Conservation (phyloP, 23 red algal species). For the Gracilariopsis chorda region DNA sequence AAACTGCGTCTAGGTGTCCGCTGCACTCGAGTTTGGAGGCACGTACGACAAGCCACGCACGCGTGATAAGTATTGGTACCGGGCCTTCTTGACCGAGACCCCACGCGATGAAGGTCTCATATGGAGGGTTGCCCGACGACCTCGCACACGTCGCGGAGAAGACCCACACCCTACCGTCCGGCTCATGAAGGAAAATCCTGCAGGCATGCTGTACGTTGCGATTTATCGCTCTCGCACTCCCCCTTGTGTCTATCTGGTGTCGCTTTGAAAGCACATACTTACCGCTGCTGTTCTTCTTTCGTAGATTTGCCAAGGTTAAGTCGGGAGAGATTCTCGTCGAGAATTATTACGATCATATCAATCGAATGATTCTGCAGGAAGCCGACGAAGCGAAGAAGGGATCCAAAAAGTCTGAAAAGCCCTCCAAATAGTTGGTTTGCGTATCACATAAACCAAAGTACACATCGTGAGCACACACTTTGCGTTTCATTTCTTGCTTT, state of each 20-base stretch:
- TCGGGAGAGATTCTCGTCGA: constrained; percentile 39
- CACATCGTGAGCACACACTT: too few relatives aligned
- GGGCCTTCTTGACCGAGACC: constrained; percentile 16
- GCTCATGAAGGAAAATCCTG: constrained; percentile 35
- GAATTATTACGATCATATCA: constrained; percentile 40
- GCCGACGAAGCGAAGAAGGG: constrained; percentile 27
- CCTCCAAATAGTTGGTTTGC: background rate
- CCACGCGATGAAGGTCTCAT: constrained; percentile 27
- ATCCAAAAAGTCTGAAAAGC: background rate
- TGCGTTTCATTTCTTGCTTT: too few relatives aligned
- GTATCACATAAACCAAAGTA: too few relatives aligned
- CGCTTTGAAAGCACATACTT: background rate
- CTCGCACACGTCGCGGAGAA: constrained; percentile 34
- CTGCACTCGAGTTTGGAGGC: constrained; percentile 36
- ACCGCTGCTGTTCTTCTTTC: background rate
- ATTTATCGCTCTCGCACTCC: background rate
- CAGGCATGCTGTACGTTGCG: constrained; percentile 32
- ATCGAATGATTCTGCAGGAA: constrained; percentile 25
- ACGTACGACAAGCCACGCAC: constrained; percentile 19
- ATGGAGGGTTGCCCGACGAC: constrained; percentile 27
- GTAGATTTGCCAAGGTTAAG: constrained; percentile 39
- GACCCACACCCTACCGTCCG: constrained; percentile 55
- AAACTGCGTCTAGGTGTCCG: background rate
- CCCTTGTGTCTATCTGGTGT: background rate
- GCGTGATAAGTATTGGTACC: constrained; percentile 53